Conservation (phyloP, 345 rosid genomes). For the Salix arbutifolia region DNA sequence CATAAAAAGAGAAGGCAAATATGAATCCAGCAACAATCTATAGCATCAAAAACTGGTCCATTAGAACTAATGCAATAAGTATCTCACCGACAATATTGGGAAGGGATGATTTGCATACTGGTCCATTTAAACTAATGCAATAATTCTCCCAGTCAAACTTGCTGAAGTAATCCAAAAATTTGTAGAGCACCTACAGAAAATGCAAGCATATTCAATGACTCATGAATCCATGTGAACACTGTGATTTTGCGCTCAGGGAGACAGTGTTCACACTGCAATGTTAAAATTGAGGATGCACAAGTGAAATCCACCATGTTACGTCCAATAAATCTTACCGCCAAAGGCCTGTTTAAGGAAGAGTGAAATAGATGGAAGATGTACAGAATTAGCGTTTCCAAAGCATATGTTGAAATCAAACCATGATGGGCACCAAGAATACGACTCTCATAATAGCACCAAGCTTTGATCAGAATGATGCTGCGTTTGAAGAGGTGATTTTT, state of each 20-base stretch:
- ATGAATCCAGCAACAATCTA: not conserved
- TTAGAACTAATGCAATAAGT: not conserved
- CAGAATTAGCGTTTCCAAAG: constrained; percentile 69
- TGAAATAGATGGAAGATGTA: constrained; percentile 69
- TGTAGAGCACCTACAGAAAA: constrained; percentile 52
- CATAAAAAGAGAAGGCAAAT: constrained; percentile 9
- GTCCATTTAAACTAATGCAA: constrained; percentile 59
- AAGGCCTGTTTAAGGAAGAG: constrained; percentile 62
- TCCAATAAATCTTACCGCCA: constrained; percentile 47
- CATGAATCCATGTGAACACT: not conserved
- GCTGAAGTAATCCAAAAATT: constrained; percentile 72
- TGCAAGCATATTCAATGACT: constrained; percentile 1
- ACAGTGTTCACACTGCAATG: not conserved
- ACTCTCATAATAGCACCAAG: constrained; percentile 97
- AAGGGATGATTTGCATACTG: constrained; percentile 52
- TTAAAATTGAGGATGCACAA: not conserved
- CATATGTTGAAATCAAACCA: constrained; percentile 84
- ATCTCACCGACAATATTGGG: constrained; percentile 52
- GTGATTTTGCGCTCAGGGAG: not conserved
- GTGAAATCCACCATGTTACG: not conserved
- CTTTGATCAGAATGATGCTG: constrained; percentile 71
- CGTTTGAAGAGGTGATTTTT: constrained; percentile 81
- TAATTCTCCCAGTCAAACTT: constrained; percentile 75
- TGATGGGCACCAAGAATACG: constrained; percentile 84
- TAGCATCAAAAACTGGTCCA: not conserved